Evolutionary conservation across 202 grass and related monocot species (phyloP).

Genomic region (Hordeum pubiflorum): DNA sequence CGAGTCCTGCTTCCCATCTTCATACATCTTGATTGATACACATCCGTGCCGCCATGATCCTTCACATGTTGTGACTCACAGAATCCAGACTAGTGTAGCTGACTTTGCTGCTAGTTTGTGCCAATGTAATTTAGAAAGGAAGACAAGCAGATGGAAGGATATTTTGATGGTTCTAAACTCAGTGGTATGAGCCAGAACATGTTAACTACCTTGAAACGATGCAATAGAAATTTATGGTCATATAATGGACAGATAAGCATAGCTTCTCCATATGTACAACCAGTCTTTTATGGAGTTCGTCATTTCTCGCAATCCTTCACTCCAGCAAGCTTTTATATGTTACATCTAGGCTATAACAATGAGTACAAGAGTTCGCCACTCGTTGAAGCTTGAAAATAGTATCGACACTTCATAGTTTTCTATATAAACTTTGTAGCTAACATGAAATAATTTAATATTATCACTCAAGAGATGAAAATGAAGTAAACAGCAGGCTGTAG

Average conservation of each 20-base stretch:
- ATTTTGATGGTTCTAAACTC: slow-evolving; percentile 67
- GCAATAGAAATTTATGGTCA: background rate
- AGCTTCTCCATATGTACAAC: background rate
- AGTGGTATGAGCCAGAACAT: slow-evolving; percentile 44
- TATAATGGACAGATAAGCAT: background rate
- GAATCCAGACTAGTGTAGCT: slow-evolving; percentile 66
- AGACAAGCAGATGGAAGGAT: slow-evolving; percentile 48
- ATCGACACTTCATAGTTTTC: background rate
- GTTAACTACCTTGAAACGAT: slow-evolving; percentile 19
- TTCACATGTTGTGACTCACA: slow-evolving; percentile 84
- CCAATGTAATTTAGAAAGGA: slow-evolving; percentile 41
- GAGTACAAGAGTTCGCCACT: background rate
- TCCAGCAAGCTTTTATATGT: background rate
- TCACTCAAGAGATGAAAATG: background rate
- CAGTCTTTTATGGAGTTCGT: background rate
- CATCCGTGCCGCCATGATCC: slow-evolving; percentile 90
- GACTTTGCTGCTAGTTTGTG: slow-evolving; percentile 60
- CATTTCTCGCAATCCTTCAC: background rate
- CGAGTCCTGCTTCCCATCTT: slow-evolving; percentile 56
- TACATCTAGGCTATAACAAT: slow-evolving; percentile 5
- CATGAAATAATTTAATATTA: slow-evolving; percentile 6
- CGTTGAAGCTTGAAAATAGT: slow-evolving; percentile 14
- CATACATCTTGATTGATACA: slow-evolving; percentile 80
- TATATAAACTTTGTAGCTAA: background rate
- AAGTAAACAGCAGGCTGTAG: background rate